A percentile compares a stretch with the other conserved stretches of the same genome.
Conservation (phyloP, 768 basidiomycete genomes). For the Daedaleopsis sinensis region DNA sequence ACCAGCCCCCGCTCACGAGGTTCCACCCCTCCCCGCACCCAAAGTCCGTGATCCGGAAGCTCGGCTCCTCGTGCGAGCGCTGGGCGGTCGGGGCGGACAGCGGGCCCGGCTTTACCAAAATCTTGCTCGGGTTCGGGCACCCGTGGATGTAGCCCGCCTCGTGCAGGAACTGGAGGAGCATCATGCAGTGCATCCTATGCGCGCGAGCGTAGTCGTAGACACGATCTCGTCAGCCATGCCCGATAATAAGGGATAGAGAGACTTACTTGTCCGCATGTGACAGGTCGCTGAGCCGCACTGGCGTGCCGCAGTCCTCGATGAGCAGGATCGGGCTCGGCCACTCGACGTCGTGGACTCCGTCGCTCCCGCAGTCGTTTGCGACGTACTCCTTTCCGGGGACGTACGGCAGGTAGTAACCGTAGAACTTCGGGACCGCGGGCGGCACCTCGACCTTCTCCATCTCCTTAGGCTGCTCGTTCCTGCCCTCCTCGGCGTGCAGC, state of each 20-base stretch:
- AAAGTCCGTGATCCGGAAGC: conserved; percentile 53
- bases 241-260: not conserved
- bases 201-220: not conserved
- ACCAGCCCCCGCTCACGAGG: not conserved
- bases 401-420: conserved; percentile 41
- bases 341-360: not conserved
- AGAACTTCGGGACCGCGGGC: not conserved
- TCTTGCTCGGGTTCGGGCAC: conserved; percentile 43
- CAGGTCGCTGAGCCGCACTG: conserved; percentile 29
- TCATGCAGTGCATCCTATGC: conserved; percentile 25
- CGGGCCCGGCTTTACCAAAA: conserved; percentile 46
- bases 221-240: too few relatives aligned
- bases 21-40: conserved; percentile 32
- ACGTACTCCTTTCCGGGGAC: not conserved
- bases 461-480: not conserved
- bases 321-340: conserved; percentile 43
- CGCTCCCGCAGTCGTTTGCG: not conserved
- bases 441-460: not conserved
- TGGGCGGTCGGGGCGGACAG: conserved; percentile 33
- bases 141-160: conserved; percentile 41
- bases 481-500: not conserved
- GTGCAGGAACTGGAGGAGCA: conserved; percentile 44
- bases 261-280: conserved; percentile 12
- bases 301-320: conserved; percentile 48
- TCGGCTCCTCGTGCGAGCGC: conserved; percentile 32